Evolutionary conservation across 805 yeast species (phyloP).

Genomic region (Torulaspora gathmanii): DNA sequence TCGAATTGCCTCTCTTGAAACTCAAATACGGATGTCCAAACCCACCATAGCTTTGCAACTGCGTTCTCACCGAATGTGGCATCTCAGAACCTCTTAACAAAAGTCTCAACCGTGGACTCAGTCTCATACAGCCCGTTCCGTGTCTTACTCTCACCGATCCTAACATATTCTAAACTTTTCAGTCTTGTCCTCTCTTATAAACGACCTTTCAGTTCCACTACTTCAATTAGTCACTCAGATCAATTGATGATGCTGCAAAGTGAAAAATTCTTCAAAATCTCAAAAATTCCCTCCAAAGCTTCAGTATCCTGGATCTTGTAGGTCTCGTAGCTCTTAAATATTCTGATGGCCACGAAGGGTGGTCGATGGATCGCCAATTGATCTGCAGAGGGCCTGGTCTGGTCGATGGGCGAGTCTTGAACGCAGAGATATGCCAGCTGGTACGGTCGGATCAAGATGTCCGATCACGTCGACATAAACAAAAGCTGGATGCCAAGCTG

Average conservation of each 20-base stretch:
- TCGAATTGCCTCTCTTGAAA: conserved; percentile 4
- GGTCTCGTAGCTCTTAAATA: neutral
- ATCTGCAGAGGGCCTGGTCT: neutral
- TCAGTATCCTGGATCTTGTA: no score
- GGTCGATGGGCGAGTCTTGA: neutral
- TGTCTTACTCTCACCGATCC: neutral
- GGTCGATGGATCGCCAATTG: neutral
- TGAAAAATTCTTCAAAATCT: conserved; percentile 1
- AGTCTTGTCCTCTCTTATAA: neutral
- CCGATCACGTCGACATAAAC: neutral
- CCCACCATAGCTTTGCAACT: conserved; percentile 1
- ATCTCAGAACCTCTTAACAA: conserved; percentile 2
- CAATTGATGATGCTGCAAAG: neutral
- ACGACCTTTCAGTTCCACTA: neutral
- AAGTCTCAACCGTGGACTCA: neutral
- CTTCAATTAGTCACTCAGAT: neutral
- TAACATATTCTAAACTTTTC: neutral
- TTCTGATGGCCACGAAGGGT: neutral
- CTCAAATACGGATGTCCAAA: neutral
- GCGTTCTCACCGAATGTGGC: conserved; percentile 5
- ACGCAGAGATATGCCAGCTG: neutral
- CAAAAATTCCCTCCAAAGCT: conserved; percentile 3
- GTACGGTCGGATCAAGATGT: conserved; percentile 4
- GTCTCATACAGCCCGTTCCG: neutral
- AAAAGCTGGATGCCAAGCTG: neutral